These are phyloP conservation scores for Kluyveromyces marxianus DNA, from an alignment of 1,139 yeast species.

Conservation along the genomic window DNA sequence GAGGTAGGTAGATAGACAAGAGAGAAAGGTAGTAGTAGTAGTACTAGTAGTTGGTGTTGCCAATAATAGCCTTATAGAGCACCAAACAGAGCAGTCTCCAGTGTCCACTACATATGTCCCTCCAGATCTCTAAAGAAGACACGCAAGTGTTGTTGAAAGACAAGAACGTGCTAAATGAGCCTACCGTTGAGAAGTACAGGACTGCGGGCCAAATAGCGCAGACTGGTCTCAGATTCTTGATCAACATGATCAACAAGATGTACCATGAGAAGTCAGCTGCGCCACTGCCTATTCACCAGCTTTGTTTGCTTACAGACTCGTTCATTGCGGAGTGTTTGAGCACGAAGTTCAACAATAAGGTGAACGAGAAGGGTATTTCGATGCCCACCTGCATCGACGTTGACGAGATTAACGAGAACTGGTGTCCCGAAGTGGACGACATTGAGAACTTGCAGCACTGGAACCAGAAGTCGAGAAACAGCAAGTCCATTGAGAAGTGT, in stretches of 20 bases:
- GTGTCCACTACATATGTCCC: slow-evolving; percentile 38
- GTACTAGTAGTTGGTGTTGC: too few relatives aligned
- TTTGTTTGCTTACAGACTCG: slow-evolving; percentile 77
- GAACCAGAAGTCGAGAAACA: slow-evolving; percentile 16
- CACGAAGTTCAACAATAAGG: slow-evolving; percentile 47
- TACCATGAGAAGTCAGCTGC: slow-evolving; percentile 45
- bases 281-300: slow-evolving; percentile 56
- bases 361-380: slow-evolving; percentile 80
- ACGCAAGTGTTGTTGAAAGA: slow-evolving; percentile 67
- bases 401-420: slow-evolving; percentile 69
- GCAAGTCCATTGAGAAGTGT: slow-evolving; percentile 13
- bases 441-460: slow-evolving; percentile 29
- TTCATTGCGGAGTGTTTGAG: slow-evolving; percentile 52
- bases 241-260: slow-evolving; percentile 59
- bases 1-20: neutral
- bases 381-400: slow-evolving; percentile 85
- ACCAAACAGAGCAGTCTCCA: too few relatives aligned
- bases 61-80: too few relatives aligned
- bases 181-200: slow-evolving; percentile 72
- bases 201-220: slow-evolving; percentile 90
- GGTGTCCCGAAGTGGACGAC: slow-evolving; percentile 82
- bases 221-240: slow-evolving; percentile 64
- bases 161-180: slow-evolving; percentile 57
- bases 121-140: slow-evolving; percentile 62
- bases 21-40: neutral